Conservation (phyloP, 2,329 filamentous ascomycete species). For the Alternaria postmessia region DNA sequence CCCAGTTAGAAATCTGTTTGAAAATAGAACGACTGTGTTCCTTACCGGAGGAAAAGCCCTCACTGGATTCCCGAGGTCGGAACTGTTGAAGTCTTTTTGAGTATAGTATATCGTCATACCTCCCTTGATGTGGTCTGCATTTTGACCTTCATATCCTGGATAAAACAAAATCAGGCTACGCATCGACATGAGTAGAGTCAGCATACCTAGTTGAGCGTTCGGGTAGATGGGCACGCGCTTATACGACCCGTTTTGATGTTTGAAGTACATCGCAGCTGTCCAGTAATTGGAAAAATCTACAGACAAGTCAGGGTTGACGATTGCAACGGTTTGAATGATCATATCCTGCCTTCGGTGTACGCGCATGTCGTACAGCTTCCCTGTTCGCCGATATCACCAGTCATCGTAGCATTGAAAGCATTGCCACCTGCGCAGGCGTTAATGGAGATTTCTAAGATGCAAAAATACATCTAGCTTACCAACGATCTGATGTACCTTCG, state of each 20-base stretch:
- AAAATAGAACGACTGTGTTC: neutral
- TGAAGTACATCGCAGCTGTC: constrained; percentile 40
- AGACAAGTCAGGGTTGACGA: neutral
- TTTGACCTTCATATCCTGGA: neutral
- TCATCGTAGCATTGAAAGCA: constrained; percentile 30
- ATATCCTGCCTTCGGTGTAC: constrained; percentile 36
- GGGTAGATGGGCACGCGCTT: constrained; percentile 41
- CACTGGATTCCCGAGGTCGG: constrained; percentile 42
- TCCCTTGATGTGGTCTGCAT: constrained; percentile 34
- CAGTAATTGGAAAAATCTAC: constrained; percentile 28
- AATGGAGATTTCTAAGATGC: neutral
- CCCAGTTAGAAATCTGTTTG: neutral
- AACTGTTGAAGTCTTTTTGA: constrained; percentile 47
- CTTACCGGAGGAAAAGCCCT: constrained; percentile 33
- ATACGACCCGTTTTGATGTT: constrained; percentile 39
- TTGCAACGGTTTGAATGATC: neutral
- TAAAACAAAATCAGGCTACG: neutral
- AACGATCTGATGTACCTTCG: constrained; percentile 26
- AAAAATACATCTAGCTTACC: neutral
- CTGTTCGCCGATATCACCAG: constrained; percentile 19
- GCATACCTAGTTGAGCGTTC: constrained; percentile 21
- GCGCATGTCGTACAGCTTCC: constrained; percentile 27
- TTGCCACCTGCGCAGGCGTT: constrained; percentile 21
- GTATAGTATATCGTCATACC: constrained; percentile 46
- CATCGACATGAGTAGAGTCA: constrained; percentile 15